A percentile compares a stretch with the other conserved stretches of the same genome.
phyloP scores from a whole-genome alignment of 1,139 yeast species.

The Pichia cactophila region DNA sequence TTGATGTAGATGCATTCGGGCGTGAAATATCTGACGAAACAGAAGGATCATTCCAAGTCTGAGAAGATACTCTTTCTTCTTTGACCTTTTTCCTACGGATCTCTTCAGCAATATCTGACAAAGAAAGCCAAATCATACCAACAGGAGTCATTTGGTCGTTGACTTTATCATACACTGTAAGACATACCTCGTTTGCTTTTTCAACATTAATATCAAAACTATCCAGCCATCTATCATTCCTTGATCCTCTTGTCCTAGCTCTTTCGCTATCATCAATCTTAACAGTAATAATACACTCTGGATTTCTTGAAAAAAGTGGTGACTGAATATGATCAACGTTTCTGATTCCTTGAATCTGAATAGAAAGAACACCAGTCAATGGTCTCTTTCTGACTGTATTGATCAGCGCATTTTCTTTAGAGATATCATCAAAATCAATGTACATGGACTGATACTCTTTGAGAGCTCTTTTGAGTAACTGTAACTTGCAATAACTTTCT shows the following conservation, averaged over 20 bases:
- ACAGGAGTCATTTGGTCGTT: constrained; percentile 70
- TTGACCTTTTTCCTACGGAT: constrained; percentile 84
- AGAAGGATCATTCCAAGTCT: constrained; percentile 79
- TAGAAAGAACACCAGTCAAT: constrained; percentile 66
- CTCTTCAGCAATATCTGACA: constrained; percentile 90
- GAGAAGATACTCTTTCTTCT: constrained; percentile 61
- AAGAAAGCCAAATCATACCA: constrained; percentile 86
- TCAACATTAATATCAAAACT: constrained; percentile 75
- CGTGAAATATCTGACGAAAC: not conserved
- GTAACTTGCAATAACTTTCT: constrained; percentile 82
- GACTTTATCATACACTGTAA: constrained; percentile 75
- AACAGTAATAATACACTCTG: constrained; percentile 70
- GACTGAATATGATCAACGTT: constrained; percentile 92
- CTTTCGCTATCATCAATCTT: constrained; percentile 71
- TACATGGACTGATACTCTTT: constrained; percentile 88
- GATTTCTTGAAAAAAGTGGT: constrained; percentile 65
- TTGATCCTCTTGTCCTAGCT: constrained; percentile 66
- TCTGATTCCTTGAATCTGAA: constrained; percentile 66
- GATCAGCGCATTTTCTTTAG: constrained; percentile 54
- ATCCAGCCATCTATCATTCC: constrained; percentile 81
- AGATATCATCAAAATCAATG: constrained; percentile 57
- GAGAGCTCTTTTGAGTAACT: constrained; percentile 71
- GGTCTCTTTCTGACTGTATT: constrained; percentile 76
- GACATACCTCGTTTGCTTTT: constrained; percentile 84
- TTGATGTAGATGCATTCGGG: not conserved